A percentile compares a stretch with the other conserved stretches of the same genome.
phyloP scores from a whole-genome alignment of 169 alveolate genomes.

The Eimeria tenella region DNA sequence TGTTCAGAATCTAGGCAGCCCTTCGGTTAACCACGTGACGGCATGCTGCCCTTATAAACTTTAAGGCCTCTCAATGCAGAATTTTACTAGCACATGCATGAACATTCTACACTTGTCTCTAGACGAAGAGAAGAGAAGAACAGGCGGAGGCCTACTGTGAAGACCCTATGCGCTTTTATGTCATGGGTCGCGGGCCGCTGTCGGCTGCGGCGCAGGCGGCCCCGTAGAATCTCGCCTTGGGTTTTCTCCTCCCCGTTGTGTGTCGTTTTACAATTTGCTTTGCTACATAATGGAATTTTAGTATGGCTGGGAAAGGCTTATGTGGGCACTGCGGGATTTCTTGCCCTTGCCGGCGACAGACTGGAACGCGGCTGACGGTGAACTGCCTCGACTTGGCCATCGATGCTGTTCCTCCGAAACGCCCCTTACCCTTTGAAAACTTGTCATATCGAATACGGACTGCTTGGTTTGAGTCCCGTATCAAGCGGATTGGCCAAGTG shows the following conservation, averaged over 20 bases:
- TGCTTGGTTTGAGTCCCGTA: too few relatives aligned
- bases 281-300: not conserved
- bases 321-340: not conserved
- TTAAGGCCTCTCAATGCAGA: too few relatives aligned
- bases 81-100: not conserved
- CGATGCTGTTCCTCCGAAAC: not conserved
- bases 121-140: not conserved
- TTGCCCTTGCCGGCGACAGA: not conserved
- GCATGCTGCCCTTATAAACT: too few relatives aligned
- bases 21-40: too few relatives aligned
- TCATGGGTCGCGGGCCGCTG: slow-evolving; percentile 14
- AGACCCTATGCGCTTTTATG: not conserved
- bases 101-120: not conserved
- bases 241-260: not conserved
- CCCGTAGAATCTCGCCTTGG: not conserved
- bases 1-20: too few relatives aligned
- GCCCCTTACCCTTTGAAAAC: too few relatives aligned
- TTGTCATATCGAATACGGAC: too few relatives aligned
- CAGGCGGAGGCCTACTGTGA: too few relatives aligned
- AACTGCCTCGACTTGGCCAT: not conserved
- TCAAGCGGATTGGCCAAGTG: not conserved
- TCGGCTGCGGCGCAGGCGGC: slow-evolving; percentile 48
- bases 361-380: too few relatives aligned
- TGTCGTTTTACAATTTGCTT: not conserved
- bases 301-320: not conserved